Evolutionary conservation across 441 rosid genomes (phyloP), one percentile per base, ranked within the genome.

Genomic region (Euphorbia celastroides): DNA sequence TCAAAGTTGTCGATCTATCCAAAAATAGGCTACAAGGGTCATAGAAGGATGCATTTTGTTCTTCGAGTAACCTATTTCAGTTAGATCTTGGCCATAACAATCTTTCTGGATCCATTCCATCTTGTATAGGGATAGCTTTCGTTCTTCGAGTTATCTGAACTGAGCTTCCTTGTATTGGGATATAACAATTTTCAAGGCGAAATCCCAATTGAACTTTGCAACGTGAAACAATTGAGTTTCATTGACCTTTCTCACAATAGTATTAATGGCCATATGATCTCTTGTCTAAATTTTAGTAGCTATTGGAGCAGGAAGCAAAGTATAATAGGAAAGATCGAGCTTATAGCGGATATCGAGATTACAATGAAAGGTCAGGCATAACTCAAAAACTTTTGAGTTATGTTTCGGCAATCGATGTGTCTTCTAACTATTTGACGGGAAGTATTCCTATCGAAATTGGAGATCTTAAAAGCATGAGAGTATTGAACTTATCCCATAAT

Each of bases 71-170:
- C 4, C 13, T 68, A 1, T 2, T n/a, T 0, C 4, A 44, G 1
- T 30, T 68, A 2, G 71, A 68, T 34, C 65, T 68, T 16, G 31
- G 58, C 3, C 5, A 59, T 22, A 68, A 68, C 13, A 0, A 1
- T 23, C 23, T 7, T 38, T 32, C 19, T 0, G n/a, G 59, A 0
- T 28, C 3, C 6, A 68, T 68, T 9, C 30, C 65, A 6, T 1
- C 14, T 8, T 31, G 50, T 64, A 20, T 68, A 9, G 54, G 34
- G 1, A n/a, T n/a, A n/a, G n/a, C n/a, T n/a, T n/a, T n/a, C n/a
- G n/a, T n/a, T n/a, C n/a, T n/a, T n/a, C n/a, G 8, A 20, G 3
- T 11, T 31, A 12, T 20, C 41, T 14, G 0, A 8, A 0, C 32
- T 68, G 50, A 20, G 54, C 0, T 59, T 30, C 48, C 32, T 59